Conservation (phyloP, 2,329 filamentous ascomycete species). For the Epichloe aotearoae region DNA sequence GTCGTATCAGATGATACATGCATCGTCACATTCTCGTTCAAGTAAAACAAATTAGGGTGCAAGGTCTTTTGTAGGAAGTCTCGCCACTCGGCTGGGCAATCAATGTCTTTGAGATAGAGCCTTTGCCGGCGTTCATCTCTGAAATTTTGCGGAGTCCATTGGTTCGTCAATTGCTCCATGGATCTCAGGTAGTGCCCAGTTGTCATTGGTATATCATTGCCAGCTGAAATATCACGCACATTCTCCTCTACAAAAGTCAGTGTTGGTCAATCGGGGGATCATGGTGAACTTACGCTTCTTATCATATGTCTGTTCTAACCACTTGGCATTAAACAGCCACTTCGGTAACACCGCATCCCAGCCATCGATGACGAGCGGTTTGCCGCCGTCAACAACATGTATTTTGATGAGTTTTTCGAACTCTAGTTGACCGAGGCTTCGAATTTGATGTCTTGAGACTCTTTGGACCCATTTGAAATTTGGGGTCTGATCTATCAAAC, state of each 20-base stretch:
- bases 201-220: slow-evolving; percentile 67
- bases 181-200: slow-evolving; percentile 83
- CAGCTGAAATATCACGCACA: slow-evolving; percentile 65
- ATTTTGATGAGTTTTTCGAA: slow-evolving; percentile 78
- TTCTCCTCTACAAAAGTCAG: slow-evolving; percentile 51
- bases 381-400: slow-evolving; percentile 74
- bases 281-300: slow-evolving; percentile 52
- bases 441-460: slow-evolving; percentile 66
- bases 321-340: slow-evolving; percentile 65
- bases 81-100: slow-evolving; percentile 81
- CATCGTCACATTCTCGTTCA: slow-evolving; percentile 61
- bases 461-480: slow-evolving; percentile 83
- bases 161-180: slow-evolving; percentile 70
- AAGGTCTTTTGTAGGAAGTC: slow-evolving; percentile 66
- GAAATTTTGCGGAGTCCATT: slow-evolving; percentile 65
- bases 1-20: slow-evolving; percentile 6
- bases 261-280: slow-evolving; percentile 9
- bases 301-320: slow-evolving; percentile 67
- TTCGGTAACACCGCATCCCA: slow-evolving; percentile 66
- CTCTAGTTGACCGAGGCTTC: slow-evolving; percentile 58
- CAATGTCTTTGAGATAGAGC: slow-evolving; percentile 93
- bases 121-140: slow-evolving; percentile 70
- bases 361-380: slow-evolving; percentile 81
- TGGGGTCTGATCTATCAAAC: slow-evolving; percentile 60
- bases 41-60: slow-evolving; percentile 73